Evolutionary conservation across 1,284 basidiomycete genomes (phyloP).

Genomic region (Earliella scabrosa): DNA sequence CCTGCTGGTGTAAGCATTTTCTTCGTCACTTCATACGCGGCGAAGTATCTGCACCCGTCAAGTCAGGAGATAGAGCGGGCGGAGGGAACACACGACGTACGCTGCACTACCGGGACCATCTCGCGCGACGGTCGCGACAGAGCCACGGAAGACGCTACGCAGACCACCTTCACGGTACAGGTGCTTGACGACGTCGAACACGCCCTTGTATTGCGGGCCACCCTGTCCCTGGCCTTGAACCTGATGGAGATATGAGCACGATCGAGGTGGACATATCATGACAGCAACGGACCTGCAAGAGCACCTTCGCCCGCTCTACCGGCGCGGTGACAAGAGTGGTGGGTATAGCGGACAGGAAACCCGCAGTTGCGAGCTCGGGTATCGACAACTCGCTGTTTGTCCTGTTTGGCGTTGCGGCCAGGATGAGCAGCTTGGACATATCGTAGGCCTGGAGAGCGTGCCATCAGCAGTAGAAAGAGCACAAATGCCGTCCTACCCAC

Average conservation of each 20-base stretch:
- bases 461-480: background rate
- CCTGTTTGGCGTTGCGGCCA: conserved; percentile 72
- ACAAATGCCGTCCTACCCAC: conserved; percentile 45
- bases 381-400: conserved; percentile 69
- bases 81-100: conserved; percentile 51
- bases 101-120: conserved; percentile 98
- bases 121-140: conserved; percentile 88
- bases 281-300: conserved; percentile 73
- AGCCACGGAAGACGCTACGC: conserved; percentile 92
- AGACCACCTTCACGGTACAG: conserved; percentile 96
- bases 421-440: conserved; percentile 89
- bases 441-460: conserved; percentile 80
- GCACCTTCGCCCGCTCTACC: conserved; percentile 96
- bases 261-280: background rate
- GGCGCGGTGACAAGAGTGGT: conserved; percentile 93
- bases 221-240: conserved; percentile 88
- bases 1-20: conserved; percentile 81
- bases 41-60: conserved; percentile 79
- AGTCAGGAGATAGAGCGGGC: conserved; percentile 7
- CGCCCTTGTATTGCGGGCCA: conserved; percentile 86
- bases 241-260: conserved; percentile 10
- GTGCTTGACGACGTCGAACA: conserved; percentile 89
- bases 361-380: conserved; percentile 88
- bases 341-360: conserved; percentile 94
- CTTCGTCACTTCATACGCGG: conserved; percentile 95